Evolutionary conservation across 2,329 filamentous ascomycete species (phyloP).

Genomic region (Aspergillus pseudoglaucus): DNA sequence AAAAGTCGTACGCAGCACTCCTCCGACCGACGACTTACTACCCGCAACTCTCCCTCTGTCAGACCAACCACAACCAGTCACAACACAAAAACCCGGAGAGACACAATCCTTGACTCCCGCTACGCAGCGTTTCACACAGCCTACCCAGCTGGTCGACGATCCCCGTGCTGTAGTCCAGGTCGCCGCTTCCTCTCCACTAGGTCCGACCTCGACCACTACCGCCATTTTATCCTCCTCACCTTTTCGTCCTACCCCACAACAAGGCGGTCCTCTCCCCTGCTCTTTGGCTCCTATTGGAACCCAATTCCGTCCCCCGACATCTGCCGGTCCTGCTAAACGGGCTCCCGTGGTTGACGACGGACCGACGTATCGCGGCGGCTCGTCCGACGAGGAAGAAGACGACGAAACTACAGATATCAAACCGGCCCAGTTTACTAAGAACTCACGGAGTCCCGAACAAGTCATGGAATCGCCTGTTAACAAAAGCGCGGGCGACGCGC

Average conservation of each 20-base stretch:
- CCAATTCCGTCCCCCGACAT: conserved; percentile 52
- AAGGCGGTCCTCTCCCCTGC: conserved; percentile 46
- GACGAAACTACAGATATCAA: conserved; percentile 52
- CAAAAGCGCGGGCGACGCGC: conserved; percentile 14
- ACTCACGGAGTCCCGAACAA: conserved; percentile 34
- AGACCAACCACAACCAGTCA: conserved; percentile 44
- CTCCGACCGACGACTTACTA: conserved; percentile 20
- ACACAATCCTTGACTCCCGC: conserved; percentile 36
- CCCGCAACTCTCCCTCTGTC: conserved; percentile 29
- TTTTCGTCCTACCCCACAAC: conserved; percentile 26
- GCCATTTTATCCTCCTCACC: conserved; percentile 24
- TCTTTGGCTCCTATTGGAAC: conserved; percentile 73
- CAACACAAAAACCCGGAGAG: conserved; percentile 10
- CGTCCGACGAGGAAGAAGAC: conserved; percentile 52
- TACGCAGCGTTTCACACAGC: conserved; percentile 53
- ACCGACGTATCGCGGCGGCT: conserved; percentile 55
- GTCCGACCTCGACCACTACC: conserved; percentile 30
- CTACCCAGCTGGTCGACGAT: conserved; percentile 52
- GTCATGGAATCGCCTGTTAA: conserved; percentile 35
- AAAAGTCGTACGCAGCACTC: conserved; percentile 24
- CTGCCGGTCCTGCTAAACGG: conserved; percentile 34
- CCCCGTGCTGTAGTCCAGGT: conserved; percentile 61
- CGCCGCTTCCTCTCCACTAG: conserved; percentile 76
- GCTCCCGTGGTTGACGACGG: conserved; percentile 44
- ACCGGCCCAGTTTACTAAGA: conserved; percentile 51